Conservation (phyloP, 2,329 filamentous ascomycete genomes). For the Onygenales sp. region DNA sequence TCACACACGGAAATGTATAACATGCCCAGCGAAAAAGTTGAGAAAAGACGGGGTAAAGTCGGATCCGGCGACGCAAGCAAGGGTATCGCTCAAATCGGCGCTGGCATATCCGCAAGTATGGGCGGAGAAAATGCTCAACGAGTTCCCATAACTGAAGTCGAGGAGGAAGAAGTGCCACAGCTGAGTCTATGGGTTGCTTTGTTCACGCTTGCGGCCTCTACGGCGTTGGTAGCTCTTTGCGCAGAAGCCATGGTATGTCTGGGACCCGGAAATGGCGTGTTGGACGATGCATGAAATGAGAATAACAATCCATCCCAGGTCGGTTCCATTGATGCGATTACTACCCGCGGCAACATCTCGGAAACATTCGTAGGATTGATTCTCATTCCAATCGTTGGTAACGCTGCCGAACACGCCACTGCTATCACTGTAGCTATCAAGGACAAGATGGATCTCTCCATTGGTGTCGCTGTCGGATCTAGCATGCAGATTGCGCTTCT, state of each 20-base stretch:
- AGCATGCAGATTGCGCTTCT: constrained; percentile 57
- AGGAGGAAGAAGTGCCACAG: constrained; percentile 63
- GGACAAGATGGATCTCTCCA: constrained; percentile 60
- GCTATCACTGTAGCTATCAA: constrained; percentile 53
- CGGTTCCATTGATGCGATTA: constrained; percentile 48
- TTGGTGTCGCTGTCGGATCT: constrained; percentile 56
- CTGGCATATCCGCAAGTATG: constrained; percentile 38
- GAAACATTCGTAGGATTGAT: constrained; percentile 56
- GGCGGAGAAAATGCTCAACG: constrained; percentile 41
- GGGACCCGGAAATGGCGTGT: too few species aligned
- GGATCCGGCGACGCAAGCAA: constrained; percentile 41
- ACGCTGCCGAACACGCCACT: constrained; percentile 57
- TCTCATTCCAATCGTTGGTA: constrained; percentile 56
- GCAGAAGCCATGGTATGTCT: constrained; percentile 51
- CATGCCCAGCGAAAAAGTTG: constrained; percentile 66
- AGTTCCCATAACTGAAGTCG: constrained; percentile 44
- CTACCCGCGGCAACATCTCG: constrained; percentile 39
- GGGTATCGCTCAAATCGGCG: constrained; percentile 45
- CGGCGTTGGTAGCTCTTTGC: constrained; percentile 70
- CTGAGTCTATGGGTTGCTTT: constrained; percentile 65
- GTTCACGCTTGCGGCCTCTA: constrained; percentile 60
- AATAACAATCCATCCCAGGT: constrained; percentile 21
- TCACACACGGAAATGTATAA: constrained; percentile 76
- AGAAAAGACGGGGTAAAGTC: constrained; percentile 41
- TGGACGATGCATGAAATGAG: background rate